phyloP scores from a whole-genome alignment of 2,329 filamentous ascomycete species.

The Alternaria triticina region DNA sequence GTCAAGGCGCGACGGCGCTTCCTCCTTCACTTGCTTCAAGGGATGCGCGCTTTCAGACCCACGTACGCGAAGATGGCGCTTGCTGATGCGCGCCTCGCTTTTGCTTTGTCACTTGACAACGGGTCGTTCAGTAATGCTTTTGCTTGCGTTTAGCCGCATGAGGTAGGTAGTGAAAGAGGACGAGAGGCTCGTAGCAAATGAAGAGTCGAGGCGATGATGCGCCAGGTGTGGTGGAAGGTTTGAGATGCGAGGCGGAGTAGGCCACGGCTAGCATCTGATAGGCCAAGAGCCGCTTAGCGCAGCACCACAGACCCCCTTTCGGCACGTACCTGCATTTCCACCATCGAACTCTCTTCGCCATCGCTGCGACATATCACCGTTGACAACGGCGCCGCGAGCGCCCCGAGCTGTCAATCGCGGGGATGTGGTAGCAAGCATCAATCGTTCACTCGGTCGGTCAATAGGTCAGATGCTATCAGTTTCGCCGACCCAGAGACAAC shows the following conservation, averaged over 20 bases:
- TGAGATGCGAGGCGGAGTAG: slow-evolving; percentile 16
- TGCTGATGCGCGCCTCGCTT: slow-evolving; percentile 11
- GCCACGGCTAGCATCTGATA: slow-evolving; percentile 7
- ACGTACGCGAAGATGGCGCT: slow-evolving; percentile 11
- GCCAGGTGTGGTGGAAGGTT: slow-evolving; percentile 19
- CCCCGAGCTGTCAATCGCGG: slow-evolving; percentile 3
- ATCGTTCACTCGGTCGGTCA: neutral
- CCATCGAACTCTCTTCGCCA: neutral
- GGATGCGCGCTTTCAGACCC: slow-evolving; percentile 2
- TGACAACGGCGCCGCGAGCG: slow-evolving; percentile 7
- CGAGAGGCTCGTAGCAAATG: slow-evolving; percentile 15
- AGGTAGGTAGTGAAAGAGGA: slow-evolving; percentile 6
- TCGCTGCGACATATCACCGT: slow-evolving; percentile 1
- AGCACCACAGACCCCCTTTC: slow-evolving; percentile 2
- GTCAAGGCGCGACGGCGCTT: slow-evolving; percentile 4
- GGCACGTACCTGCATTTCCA: slow-evolving; percentile 2
- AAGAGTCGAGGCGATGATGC: slow-evolving; percentile 8
- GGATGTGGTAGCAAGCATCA: neutral
- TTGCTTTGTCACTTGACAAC: slow-evolving; percentile 8
- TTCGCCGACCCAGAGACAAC: neutral
- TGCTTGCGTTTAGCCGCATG: slow-evolving; percentile 13
- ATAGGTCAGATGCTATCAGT: neutral
- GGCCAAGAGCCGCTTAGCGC: neutral
- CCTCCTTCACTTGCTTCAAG: neutral
- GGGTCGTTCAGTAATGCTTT: slow-evolving; percentile 15